Percentiles rank a stretch among this genome's conserved stretches.
Conservation (phyloP, 176 grass and related monocot genomes). For the Avena sativa region DNA sequence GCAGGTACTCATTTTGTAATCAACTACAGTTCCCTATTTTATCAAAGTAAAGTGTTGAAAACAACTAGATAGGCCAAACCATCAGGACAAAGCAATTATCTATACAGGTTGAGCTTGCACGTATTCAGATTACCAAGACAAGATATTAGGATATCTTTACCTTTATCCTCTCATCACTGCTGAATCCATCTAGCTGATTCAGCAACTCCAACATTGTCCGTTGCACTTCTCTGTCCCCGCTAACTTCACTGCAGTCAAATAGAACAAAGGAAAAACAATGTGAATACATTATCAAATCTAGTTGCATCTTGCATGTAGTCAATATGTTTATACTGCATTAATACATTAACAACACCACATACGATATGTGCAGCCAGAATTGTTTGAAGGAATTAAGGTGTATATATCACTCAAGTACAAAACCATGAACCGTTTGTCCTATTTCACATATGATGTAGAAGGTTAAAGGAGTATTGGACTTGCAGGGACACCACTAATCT, state of each 20-base stretch:
- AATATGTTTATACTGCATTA: neutral
- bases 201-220: conserved; percentile 83
- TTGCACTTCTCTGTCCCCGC: conserved; percentile 83
- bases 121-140: neutral
- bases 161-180: conserved; percentile 86
- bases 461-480: neutral
- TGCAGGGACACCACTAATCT: neutral
- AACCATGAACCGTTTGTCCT: neutral
- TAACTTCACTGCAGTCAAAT: conserved; percentile 65
- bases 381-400: neutral
- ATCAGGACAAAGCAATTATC: neutral
- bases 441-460: conserved; percentile 17
- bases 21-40: neutral
- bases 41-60: neutral
- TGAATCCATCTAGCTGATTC: conserved; percentile 87
- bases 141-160: conserved; percentile 42
- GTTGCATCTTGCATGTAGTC: neutral
- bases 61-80: neutral
- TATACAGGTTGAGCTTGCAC: conserved; percentile 15
- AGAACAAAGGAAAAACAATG: conserved; percentile 23
- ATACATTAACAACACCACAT: neutral
- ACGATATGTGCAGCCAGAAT: conserved; percentile 22
- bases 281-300: neutral
- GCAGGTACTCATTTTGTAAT: conserved; percentile 12
- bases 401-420: neutral